Base-by-base conservation (phyloP, 306 rosid genomes). In the Inga leiocalycina region DNA sequence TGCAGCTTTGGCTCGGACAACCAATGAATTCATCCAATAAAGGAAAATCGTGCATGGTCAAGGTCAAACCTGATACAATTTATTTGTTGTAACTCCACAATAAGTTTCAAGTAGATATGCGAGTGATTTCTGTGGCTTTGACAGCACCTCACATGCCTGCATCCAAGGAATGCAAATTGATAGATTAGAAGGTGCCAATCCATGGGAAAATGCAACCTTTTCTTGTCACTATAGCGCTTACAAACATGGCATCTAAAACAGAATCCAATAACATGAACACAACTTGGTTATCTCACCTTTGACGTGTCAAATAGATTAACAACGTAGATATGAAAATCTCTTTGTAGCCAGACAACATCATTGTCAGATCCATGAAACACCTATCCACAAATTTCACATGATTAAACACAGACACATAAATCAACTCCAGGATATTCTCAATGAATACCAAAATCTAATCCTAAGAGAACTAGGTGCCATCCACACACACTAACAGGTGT, bases 341-440 rank as follows among this genome's bases (percentile, higher is more conserved):
- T 90, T 76, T 93, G 97, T 56, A 96, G 89, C 99, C 99, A 96
- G 48, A 93, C 81, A 80, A 93, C 86, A 81, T 96, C 99, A 85
- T 92, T 96, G 81, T 96, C 99, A 30, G 97, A 93, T 11, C 99
- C 99, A 86, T 96, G 99, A 84, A 96, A 96, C 77, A 96, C 97
- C 99, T 93, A 82, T 61, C 74, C 78, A 88, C 80, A 89, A 80
- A 89, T 19, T 22, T 79, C 30, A 59, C 82, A 71, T 75, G 49
- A 77, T 56, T 41, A 75, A 52, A 44, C 12, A 20, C 20, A 77
- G 48, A 77, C 19, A 65, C 32, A 66, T 44, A 41, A 72, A 65
- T 66, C 61, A 76, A 74, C 72, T 59, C 14, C 43, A 64, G 32
- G 49, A 62, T 67, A 61, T 68, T 46, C 70, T 24, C 69, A 39